These are phyloP conservation scores for Chlorociboria aeruginascens DNA, from an alignment of 495 filamentous ascomycete genomes.

Conservation along the genomic window DNA sequence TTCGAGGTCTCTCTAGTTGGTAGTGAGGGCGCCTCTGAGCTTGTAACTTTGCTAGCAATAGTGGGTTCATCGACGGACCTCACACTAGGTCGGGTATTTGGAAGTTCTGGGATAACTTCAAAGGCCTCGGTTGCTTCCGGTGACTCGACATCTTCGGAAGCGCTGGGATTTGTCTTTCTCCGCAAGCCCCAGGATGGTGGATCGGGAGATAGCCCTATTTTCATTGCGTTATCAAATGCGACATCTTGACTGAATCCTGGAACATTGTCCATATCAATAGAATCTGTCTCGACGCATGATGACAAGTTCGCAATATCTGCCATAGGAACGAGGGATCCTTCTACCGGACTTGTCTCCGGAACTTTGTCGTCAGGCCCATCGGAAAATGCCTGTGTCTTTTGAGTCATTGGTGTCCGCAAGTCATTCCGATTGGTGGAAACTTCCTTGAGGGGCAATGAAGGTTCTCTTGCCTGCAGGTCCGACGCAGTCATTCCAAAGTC, in stretches of 20 bases:
- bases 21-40: no score
- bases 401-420: slow-evolving; percentile 1
- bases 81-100: background rate
- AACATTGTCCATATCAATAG: slow-evolving; percentile 1
- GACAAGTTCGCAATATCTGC: slow-evolving; percentile 15
- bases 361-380: background rate
- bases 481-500: no score
- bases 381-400: slow-evolving; percentile 2
- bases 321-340: slow-evolving; percentile 9
- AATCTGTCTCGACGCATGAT: background rate
- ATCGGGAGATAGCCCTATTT: background rate
- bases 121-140: background rate
- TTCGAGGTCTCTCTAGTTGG: no score
- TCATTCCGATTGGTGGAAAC: slow-evolving; percentile 8
- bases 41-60: no score
- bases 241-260: slow-evolving; percentile 16
- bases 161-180: background rate
- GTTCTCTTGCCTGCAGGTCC: background rate
- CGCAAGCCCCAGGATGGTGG: background rate
- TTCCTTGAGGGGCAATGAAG: slow-evolving; percentile 7
- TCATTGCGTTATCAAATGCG: slow-evolving; percentile 10
- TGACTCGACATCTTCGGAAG: no score
- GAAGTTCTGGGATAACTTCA: background rate
- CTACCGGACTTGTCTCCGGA: slow-evolving; percentile 14
- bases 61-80: no score